phyloP scores from a whole-genome alignment of 345 rosid genomes.

The Corymbia maculata region DNA sequence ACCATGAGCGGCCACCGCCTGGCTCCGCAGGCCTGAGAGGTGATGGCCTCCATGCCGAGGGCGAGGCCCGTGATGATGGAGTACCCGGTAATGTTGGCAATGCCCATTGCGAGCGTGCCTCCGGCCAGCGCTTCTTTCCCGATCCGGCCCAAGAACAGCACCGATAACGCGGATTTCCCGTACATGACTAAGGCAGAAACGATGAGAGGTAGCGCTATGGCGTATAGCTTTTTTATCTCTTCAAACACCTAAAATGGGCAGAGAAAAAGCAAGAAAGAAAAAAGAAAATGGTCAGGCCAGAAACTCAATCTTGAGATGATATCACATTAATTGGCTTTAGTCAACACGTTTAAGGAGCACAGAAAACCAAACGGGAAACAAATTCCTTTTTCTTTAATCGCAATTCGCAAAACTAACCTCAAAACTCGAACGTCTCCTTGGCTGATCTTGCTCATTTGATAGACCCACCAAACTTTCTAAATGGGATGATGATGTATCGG shows the following conservation, averaged over 20 bases:
- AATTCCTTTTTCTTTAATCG: neutral
- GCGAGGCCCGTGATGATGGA: slow-evolving; percentile 46
- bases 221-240: slow-evolving; percentile 35
- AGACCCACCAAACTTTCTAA: neutral
- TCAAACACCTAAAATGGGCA: slow-evolving; percentile 21
- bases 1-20: slow-evolving; percentile 39
- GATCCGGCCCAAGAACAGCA: slow-evolving; percentile 40
- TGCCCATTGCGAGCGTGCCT: slow-evolving; percentile 40
- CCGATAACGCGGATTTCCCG: slow-evolving; percentile 35
- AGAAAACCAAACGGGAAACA: neutral
- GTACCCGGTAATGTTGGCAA: slow-evolving; percentile 46
- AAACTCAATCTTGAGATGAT: neutral
- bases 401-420: neutral
- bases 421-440: neutral
- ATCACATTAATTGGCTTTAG: neutral
- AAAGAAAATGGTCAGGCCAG: neutral
- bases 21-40: slow-evolving; percentile 60
- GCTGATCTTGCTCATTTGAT: neutral
- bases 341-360: neutral
- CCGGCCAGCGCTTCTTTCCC: slow-evolving; percentile 47
- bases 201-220: slow-evolving; percentile 41
- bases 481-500: neutral
- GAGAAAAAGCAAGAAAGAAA: neutral
- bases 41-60: slow-evolving; percentile 48
- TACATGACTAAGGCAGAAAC: slow-evolving; percentile 37